Base-by-base conservation (phyloP, 2,329 filamentous ascomycete species). In the Colletotrichum sp. region DNA sequence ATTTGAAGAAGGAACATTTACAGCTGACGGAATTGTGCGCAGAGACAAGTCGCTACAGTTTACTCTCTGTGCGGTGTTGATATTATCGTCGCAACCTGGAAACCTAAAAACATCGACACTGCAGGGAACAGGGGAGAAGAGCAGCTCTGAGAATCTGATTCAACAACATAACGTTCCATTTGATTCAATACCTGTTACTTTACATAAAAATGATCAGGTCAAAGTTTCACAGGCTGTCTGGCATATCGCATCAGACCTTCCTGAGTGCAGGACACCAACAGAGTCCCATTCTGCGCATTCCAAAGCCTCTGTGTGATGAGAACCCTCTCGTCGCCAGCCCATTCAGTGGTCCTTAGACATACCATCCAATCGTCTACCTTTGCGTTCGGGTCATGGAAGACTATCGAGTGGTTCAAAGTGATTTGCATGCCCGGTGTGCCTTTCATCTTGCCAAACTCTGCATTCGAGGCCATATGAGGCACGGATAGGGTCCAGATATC, bases 191-290 rank as follows among this genome's bases (percentile, higher is more conserved):
- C 6, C n/a, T 22, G 0, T 13, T 13, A 5, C n/a, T 22, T 52
- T 3, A 4, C n/a, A 52, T 22, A 2, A 7, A 12, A 24, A 7
- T 3, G 2, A 12, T 3, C 12, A 8, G 22, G 5, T 64, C 24
- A 66, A 12, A 66, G 16, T 24, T 66, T 66, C n/a, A 10, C 39
- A 12, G 39, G 32, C 34, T 66, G 34, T 30, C 63, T 52, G 13
- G 63, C 63, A 48, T 66, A 66, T 28, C 63, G 63, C 36, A 66
- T 66, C 34, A 66, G 16, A 28, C n/a, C 63, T n/a, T 66, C 63
- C 36, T 66, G 63, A 1, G 63, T 44, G 8, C 24, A 39, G 6
- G 63, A 66, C 63, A 66, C 6, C 36, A 66, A n/a, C 2, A 52
- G 63, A 18, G 8, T 44, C 36, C 36, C 36, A 15, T 39, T 66